These are phyloP conservation scores for Globisporangium lucens DNA, from an alignment of 352 stramenopile genomes.

Conservation along the genomic window DNA sequence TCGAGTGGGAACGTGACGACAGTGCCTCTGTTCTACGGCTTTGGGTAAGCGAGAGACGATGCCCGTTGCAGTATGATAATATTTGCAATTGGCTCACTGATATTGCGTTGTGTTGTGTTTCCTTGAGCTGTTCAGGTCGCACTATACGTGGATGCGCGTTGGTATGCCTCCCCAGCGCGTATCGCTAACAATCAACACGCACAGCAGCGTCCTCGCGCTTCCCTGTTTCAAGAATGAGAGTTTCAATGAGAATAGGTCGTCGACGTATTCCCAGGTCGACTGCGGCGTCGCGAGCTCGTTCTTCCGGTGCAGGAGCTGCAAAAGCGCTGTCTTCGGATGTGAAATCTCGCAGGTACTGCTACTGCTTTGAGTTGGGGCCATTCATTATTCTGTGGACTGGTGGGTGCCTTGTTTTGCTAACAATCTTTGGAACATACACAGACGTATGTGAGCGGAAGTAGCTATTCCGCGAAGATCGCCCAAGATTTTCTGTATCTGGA, in stretches of 20 bases:
- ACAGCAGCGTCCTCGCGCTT: conserved; percentile 69
- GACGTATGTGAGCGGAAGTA: conserved; percentile 79
- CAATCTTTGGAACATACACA: conserved; percentile 12
- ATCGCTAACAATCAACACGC: conserved; percentile 74
- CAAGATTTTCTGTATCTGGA: conserved; percentile 75
- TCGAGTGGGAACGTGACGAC: neutral
- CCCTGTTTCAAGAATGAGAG: conserved; percentile 57
- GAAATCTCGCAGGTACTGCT: conserved; percentile 44
- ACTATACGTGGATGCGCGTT: conserved; percentile 80
- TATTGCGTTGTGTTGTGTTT: neutral
- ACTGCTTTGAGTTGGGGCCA: neutral
- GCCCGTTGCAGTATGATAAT: neutral
- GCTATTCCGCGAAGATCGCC: conserved; percentile 67
- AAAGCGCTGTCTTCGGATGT: conserved; percentile 32
- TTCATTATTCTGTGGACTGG: neutral
- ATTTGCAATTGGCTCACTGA: neutral
- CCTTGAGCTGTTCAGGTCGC: conserved; percentile 15
- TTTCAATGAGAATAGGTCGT: conserved; percentile 59
- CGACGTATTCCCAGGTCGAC: conserved; percentile 61
- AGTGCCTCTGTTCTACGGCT: neutral
- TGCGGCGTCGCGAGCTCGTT: conserved; percentile 37
- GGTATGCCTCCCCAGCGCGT: conserved; percentile 72
- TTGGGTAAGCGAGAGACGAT: neutral
- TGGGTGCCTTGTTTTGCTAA: neutral
- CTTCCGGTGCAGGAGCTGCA: conserved; percentile 56